phyloP scores from a whole-genome alignment of 2,329 filamentous ascomycete species.

The Pseudogymnoascus sp. region DNA sequence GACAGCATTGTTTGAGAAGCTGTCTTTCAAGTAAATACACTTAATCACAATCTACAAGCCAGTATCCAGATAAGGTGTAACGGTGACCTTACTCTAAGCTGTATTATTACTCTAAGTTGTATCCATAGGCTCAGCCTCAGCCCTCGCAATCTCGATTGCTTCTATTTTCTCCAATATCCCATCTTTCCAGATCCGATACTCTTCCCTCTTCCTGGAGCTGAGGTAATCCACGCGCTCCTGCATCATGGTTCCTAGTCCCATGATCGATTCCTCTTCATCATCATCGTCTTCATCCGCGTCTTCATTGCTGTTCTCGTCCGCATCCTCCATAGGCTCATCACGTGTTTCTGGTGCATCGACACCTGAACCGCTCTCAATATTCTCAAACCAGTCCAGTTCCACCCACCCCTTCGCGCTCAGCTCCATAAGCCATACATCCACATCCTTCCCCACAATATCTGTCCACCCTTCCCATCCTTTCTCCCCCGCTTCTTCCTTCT shows the following conservation, averaged over 20 bases:
- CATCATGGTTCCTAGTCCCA: constrained; percentile 53
- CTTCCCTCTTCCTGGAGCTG: constrained; percentile 52
- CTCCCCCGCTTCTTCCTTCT: constrained; percentile 36
- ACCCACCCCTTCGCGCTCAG: constrained; percentile 43
- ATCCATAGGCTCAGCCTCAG: constrained; percentile 14
- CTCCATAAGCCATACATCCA: constrained; percentile 54
- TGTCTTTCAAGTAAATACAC: no score
- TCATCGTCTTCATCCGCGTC: constrained; percentile 28
- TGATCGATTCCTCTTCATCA: constrained; percentile 24
- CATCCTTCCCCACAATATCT: constrained; percentile 42
- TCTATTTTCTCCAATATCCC: constrained; percentile 49
- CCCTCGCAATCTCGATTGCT: constrained; percentile 32
- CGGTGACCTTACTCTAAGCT: no score
- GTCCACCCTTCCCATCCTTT: constrained; percentile 49
- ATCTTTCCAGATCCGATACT: constrained; percentile 59
- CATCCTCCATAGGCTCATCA: constrained; percentile 16
- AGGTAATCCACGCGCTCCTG: constrained; percentile 67
- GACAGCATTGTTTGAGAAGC: no score
- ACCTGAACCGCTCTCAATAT: constrained; percentile 38
- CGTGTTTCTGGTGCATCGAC: constrained; percentile 6
- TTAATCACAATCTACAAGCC: no score
- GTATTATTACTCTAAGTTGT: no score
- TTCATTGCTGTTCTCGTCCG: constrained; percentile 25
- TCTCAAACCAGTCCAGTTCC: constrained; percentile 50
- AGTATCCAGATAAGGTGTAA: no score